Conservation (phyloP, 371 early-diverging fungal species). For the Mucor mucedo region DNA sequence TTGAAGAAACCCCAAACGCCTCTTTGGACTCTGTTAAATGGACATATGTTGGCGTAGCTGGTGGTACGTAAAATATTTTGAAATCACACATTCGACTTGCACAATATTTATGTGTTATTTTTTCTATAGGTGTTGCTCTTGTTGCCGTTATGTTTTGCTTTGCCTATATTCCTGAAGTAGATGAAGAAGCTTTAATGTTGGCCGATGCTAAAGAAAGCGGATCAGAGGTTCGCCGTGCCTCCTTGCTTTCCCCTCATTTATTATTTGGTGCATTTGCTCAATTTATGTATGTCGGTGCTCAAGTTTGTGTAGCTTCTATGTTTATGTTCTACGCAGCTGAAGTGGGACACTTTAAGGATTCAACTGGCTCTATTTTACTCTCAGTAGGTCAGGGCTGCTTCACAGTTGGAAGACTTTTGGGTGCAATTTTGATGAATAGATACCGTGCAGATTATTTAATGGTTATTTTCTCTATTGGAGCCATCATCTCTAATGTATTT, state of each 20-base stretch:
- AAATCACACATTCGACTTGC: not conserved
- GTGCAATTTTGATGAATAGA: constrained; percentile 38
- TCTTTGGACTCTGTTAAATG: constrained; percentile 48
- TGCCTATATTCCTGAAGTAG: constrained; percentile 49
- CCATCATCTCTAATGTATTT: constrained; percentile 37
- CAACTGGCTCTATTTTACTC: constrained; percentile 33
- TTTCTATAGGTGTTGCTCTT: constrained; percentile 34
- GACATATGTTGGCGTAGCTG: constrained; percentile 52
- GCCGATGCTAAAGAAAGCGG: constrained; percentile 92
- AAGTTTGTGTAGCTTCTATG: constrained; percentile 50
- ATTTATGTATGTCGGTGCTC: constrained; percentile 53
- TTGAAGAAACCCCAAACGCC: constrained; percentile 24
- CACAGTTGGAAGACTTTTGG: constrained; percentile 53
- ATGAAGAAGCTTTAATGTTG: constrained; percentile 72
- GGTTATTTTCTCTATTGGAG: constrained; percentile 35
- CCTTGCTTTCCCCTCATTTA: constrained; percentile 45
- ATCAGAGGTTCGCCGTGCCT: constrained; percentile 81
- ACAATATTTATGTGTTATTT: not conserved
- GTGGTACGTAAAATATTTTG: constrained; percentile 29
- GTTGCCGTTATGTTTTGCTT: constrained; percentile 49
- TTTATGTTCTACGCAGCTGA: constrained; percentile 48
- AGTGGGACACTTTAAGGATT: constrained; percentile 40
- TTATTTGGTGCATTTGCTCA: constrained; percentile 44
- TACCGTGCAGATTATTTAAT: constrained; percentile 40
- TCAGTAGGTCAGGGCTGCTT: constrained; percentile 48